phyloP scores from a whole-genome alignment of 2,329 filamentous ascomycete genomes.

The Trichoderma sp. region DNA sequence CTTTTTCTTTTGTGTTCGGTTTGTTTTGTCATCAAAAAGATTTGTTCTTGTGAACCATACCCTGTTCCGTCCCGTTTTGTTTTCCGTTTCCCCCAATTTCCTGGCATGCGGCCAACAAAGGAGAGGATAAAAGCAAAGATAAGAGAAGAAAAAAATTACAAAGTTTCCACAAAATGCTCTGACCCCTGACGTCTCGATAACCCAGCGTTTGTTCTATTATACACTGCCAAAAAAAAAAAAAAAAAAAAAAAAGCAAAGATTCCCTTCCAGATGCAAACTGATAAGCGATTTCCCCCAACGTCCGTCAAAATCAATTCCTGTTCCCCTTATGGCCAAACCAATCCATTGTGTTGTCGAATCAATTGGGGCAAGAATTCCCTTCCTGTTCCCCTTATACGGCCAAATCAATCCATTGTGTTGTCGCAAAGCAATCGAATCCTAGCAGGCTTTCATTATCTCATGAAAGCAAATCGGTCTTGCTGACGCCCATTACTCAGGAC shows the following conservation, averaged over 20 bases:
- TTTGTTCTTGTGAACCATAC: not conserved
- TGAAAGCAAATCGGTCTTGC: not conserved
- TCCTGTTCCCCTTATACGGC: not conserved
- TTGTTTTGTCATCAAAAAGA: not conserved
- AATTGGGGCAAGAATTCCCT: no score
- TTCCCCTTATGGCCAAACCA: not conserved
- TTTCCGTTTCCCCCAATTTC: not conserved
- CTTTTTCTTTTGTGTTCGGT: not conserved
- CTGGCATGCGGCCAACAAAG: not conserved
- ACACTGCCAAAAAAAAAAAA: constrained; percentile 9
- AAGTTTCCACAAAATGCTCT: constrained; percentile 1
- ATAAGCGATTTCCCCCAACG: not conserved
- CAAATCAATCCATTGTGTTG: not conserved
- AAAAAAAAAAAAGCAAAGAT: not conserved
- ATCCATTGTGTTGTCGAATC: not conserved
- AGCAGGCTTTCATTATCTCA: not conserved
- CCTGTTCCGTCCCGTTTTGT: not conserved
- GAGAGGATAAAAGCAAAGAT: not conserved
- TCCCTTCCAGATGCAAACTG: constrained; percentile 8
- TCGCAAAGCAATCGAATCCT: not conserved
- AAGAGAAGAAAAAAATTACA: not conserved
- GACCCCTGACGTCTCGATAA: constrained; percentile 7
- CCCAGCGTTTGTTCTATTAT: constrained; percentile 19
- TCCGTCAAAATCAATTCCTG: not conserved
- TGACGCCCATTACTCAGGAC: constrained; percentile 57